Evolutionary conservation across 2,329 filamentous ascomycete genomes (phyloP).

Genomic region (Microdochium nivale): DNA sequence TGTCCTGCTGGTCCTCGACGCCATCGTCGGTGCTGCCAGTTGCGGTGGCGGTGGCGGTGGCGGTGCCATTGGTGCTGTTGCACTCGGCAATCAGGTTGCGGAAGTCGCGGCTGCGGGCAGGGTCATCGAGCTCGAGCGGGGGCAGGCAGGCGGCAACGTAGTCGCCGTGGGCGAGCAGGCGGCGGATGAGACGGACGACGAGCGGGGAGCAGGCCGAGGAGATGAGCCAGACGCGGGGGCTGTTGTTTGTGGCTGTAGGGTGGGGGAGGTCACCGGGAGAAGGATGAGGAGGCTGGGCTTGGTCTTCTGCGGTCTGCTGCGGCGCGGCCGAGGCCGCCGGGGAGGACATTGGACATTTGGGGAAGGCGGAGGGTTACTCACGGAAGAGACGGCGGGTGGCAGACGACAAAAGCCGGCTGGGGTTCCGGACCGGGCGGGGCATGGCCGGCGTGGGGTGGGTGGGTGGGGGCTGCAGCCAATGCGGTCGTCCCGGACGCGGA

Average conservation of each 20-base stretch:
- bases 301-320: background rate
- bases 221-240: constrained; percentile 49
- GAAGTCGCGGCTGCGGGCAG: constrained; percentile 69
- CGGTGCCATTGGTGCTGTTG: constrained; percentile 44
- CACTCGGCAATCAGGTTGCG: constrained; percentile 67
- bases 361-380: background rate
- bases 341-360: background rate
- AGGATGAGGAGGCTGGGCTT: background rate
- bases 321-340: background rate
- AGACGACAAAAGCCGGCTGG: background rate
- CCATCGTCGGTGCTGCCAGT: too few species aligned
- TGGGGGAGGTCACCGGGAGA: background rate
- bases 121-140: constrained; percentile 69
- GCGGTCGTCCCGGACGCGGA: too few species aligned
- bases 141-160: constrained; percentile 79
- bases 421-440: background rate
- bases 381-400: background rate
- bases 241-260: background rate
- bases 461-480: too few species aligned
- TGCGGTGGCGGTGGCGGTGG: too few species aligned
- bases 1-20: constrained; percentile 42
- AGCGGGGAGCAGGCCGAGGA: constrained; percentile 81
- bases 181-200: constrained; percentile 70
- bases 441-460: too few species aligned
- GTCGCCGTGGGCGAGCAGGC: constrained; percentile 84